A percentile compares a stretch with the other conserved stretches of the same genome.
Conservation (phyloP, 1,284 basidiomycete genomes). For the Fomitopsis pinicola region DNA sequence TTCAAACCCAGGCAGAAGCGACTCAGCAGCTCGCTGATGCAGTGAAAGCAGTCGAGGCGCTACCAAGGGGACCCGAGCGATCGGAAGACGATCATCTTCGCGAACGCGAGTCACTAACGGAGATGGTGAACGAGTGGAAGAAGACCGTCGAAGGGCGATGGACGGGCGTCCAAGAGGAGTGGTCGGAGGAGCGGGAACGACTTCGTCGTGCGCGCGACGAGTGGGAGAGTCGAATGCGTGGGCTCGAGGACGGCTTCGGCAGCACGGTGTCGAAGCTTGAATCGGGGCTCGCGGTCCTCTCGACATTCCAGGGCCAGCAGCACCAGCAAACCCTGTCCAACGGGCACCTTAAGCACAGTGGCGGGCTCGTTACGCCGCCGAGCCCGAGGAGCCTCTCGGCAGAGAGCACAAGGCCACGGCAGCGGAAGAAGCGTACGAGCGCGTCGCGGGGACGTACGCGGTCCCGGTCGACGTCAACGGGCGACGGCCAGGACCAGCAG, state of each 20-base stretch:
- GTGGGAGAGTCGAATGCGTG: conserved; percentile 63
- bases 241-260: conserved; percentile 38
- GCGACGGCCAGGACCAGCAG: conserved; percentile 26
- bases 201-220: conserved; percentile 74
- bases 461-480: conserved; percentile 26
- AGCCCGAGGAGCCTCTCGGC: conserved; percentile 66
- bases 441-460: conserved; percentile 29
- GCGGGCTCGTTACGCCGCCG: conserved; percentile 65
- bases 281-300: conserved; percentile 39
- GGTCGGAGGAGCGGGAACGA: conserved; percentile 78
- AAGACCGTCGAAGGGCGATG: conserved; percentile 75
- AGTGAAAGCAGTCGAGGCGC: conserved; percentile 17
- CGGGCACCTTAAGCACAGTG: conserved; percentile 33
- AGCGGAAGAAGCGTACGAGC: conserved; percentile 27
- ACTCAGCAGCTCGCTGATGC: conserved; percentile 42
- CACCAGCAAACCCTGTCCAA: conserved; percentile 40
- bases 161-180: conserved; percentile 74
- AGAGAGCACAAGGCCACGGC: conserved; percentile 40
- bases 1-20: conserved; percentile 37
- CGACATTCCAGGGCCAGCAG: conserved; percentile 32
- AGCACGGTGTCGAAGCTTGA: conserved; percentile 39
- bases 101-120: conserved; percentile 44
- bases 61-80: conserved; percentile 6
- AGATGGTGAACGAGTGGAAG: conserved; percentile 62
- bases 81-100: conserved; percentile 27